Base-by-base conservation (phyloP, 2,329 filamentous ascomycete species). In the Fusarium staphyleae region DNA sequence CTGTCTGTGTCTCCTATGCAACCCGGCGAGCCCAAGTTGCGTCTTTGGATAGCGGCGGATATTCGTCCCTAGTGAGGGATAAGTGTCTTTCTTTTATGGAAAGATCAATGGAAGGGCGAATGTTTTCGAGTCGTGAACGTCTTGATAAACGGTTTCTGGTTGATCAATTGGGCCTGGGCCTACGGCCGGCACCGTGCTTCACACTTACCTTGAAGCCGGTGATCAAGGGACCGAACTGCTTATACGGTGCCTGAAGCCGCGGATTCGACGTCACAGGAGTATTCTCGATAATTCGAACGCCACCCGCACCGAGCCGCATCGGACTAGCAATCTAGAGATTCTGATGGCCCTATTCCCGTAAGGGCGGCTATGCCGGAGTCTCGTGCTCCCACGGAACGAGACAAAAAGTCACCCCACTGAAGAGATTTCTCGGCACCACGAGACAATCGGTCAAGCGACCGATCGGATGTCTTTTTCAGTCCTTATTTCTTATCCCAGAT, bases 391-490 rank as follows among this genome's bases (percentile, higher is more conserved):
- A 48, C 35, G 49, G 47, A 46, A 47, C 59, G 41, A 37, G 50
- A 60, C 43, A 43, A 44, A 63, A 62, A 50, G 59, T 67, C 65
- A 67, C 65, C 65, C 65, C 65, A 67, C 65, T 43, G 55, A 65
- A 66, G 57, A 67, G 65, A 65, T 63, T 67, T 66, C 56, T 52
- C 63, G 59, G 59, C 54, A 65, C 63, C 65, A 67, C 65, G 63
- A 67, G 65, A 65, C 61, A 60, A 60, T 60, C 59, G 42, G 50
- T 64, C 65, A 63, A 66, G 55, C 49, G 52, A 65, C 55, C 41
- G 57, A 58, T 67, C 61, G 61, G 65, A 63, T 62, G 65, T 66
- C 58, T 60, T 63, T 56, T 10, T 37, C 36, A 35, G 44, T 42
- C 46, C 58, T 42, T 52, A 30, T 55, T 45, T 52, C 44, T 37